A percentile compares a stretch with the other conserved stretches of the same genome.
phyloP scores from a whole-genome alignment of 345 rosid genomes.

The Bruguiera parviflora region DNA sequence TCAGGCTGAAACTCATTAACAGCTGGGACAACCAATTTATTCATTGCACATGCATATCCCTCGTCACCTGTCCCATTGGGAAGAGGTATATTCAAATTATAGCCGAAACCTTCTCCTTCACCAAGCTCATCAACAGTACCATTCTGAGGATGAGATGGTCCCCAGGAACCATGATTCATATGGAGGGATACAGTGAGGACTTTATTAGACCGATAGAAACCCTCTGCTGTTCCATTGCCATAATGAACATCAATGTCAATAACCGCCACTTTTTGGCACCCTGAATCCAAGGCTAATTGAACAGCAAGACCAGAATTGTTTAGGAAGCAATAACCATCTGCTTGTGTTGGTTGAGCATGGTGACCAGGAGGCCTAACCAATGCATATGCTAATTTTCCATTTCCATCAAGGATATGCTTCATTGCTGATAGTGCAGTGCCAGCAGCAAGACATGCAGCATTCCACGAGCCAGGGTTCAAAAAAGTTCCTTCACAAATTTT shows the following conservation, averaged over 20 bases:
- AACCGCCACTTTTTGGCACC: conserved; percentile 50
- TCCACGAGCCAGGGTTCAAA: conserved; percentile 75
- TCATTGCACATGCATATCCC: conserved; percentile 69
- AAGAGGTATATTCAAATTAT: conserved; percentile 75
- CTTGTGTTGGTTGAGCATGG: conserved; percentile 82
- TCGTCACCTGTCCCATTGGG: conserved; percentile 87
- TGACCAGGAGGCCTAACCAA: conserved; percentile 95
- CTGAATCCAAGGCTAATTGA: conserved; percentile 55
- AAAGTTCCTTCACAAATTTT: conserved; percentile 55
- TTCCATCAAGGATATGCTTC: conserved; percentile 60
- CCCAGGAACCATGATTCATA: conserved; percentile 97
- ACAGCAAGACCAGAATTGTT: conserved; percentile 83
- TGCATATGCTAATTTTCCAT: conserved; percentile 61
- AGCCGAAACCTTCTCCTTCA: conserved; percentile 71
- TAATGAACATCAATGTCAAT: conserved; percentile 82
- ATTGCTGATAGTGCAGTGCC: conserved; percentile 75
- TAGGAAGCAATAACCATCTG: conserved; percentile 90
- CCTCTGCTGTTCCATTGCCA: conserved; percentile 91
- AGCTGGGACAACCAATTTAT: conserved; percentile 61
- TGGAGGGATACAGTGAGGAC: conserved; percentile 84
- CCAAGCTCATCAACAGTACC: conserved; percentile 79
- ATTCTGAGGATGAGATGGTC: conserved; percentile 83
- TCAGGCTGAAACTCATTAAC: conserved; percentile 43
- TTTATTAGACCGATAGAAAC: conserved; percentile 54
- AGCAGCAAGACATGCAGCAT: conserved; percentile 75